Evolutionary conservation across 2,329 filamentous ascomycete genomes (phyloP), one percentile per base, ranked within the genome.

Genomic region (Aspergillus awamori): DNA sequence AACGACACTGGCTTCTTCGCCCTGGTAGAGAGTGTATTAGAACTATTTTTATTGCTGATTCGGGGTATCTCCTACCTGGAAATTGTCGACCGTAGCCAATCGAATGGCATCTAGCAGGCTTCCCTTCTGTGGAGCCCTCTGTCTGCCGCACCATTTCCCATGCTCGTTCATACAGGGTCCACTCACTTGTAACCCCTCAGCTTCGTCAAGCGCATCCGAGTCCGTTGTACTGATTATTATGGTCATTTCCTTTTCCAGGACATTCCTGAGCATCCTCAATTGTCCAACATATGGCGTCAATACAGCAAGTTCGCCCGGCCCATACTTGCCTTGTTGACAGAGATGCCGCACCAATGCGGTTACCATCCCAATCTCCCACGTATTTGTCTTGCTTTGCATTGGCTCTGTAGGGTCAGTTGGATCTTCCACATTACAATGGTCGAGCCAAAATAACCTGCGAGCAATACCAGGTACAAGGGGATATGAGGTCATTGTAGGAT

Each of bases 371-470:
- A 62, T 65, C 48, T 71, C 67, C 62, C 59, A 68, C 2, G 53
- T 33, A 22, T 69, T 69, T 3, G 55, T 62, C 38, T 68, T 60
- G 20, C 62, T 64, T 11, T 65, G 60, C 15, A 63, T 58, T 11
- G 49, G 48, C 8, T 47, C 59, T 3, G 52, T 59, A 1, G 59
- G 38, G 28, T 65, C 63, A 28, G 30, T 53, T 2, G 47, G 48
- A 26, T 68, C 64, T 57, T 68, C 65, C 4, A 30, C 5, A 10
- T 45, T 33, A 6, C 3, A 43, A 61, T 69, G 64, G 10, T 70
- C 67, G 2, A 71, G 48, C 70, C 66, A 72, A 5, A 68, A 72
- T 2, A 72, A 55, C 11, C 54, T 48, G 2, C 22, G 38, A 11
- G 28, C 17, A 6, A 64, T n/a, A 20, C 63, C 63, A 5, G 24